phyloP scores from a whole-genome alignment of 306 rosid genomes.

The Adenanthera pavonina region DNA sequence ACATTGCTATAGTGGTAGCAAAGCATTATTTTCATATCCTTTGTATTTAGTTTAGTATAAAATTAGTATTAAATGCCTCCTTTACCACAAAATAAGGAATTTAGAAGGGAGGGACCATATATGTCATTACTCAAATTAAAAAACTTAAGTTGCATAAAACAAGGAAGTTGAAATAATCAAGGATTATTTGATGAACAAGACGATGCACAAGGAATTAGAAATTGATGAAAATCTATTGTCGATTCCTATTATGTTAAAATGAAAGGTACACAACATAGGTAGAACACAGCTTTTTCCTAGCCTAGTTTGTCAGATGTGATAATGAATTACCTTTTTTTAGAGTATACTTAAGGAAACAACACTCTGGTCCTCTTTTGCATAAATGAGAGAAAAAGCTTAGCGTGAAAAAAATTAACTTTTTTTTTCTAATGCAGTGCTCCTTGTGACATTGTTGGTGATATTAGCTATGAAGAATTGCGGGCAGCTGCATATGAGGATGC shows the following conservation, averaged over 20 bases:
- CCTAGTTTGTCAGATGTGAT: neutral
- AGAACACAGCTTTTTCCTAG: neutral
- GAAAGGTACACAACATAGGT: neutral
- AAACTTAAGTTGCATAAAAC: neutral
- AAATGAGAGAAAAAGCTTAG: conserved; percentile 10
- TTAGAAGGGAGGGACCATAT: conserved; percentile 14
- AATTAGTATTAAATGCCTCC: neutral
- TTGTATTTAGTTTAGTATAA: neutral
- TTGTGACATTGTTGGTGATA: conserved; percentile 89
- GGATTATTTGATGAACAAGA: neutral
- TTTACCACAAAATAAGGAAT: neutral
- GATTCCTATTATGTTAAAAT: neutral
- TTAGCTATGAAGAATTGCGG: conserved; percentile 90
- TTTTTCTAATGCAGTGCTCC: conserved; percentile 60
- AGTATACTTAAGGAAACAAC: neutral
- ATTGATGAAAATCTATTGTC: neutral
- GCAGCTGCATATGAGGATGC: conserved; percentile 88
- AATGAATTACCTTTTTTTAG: neutral
- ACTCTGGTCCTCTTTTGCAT: conserved; percentile 24
- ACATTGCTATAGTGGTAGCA: neutral
- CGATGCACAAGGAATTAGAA: neutral
- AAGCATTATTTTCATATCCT: neutral
- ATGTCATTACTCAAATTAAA: neutral
- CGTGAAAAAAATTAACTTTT: conserved; percentile 24
- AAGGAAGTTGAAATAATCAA: neutral